These are phyloP conservation scores for Fusarium verrucosum DNA, from an alignment of 2,329 filamentous ascomycete species.

Conservation along the genomic window DNA sequence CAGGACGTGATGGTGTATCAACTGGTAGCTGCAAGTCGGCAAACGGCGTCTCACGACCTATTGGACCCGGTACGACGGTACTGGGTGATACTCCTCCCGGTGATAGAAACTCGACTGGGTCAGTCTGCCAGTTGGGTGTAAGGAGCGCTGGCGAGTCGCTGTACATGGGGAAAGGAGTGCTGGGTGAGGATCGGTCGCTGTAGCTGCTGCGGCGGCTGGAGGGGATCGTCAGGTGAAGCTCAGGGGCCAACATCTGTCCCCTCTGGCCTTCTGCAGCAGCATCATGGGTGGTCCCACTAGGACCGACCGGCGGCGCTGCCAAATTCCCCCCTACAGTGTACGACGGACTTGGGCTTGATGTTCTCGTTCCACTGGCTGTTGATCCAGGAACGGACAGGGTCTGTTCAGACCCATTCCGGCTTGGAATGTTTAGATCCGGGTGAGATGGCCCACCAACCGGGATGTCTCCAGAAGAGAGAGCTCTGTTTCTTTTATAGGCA, in stretches of 20 bases:
- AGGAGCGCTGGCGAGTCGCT: conserved; percentile 65
- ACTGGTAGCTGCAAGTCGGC: conserved; percentile 53
- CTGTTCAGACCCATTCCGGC: conserved; percentile 32
- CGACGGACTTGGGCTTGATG: conserved; percentile 45
- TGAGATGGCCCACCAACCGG: conserved; percentile 27
- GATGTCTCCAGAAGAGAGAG: conserved; percentile 59
- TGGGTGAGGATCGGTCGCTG: conserved; percentile 58
- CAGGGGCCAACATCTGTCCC: conserved; percentile 22
- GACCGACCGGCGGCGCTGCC: conserved; percentile 52
- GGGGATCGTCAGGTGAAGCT: conserved; percentile 59
- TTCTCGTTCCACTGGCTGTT: conserved; percentile 34
- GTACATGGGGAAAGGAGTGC: conserved; percentile 74
- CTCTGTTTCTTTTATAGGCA: conserved; percentile 47
- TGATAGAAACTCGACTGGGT: conserved; percentile 65
- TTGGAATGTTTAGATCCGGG: conserved; percentile 35
- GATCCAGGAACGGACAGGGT: conserved; percentile 35
- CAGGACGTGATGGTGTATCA: conserved; percentile 54
- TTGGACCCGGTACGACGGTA: conserved; percentile 53
- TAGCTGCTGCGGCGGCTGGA: conserved; percentile 52
- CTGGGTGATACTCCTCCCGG: conserved; percentile 50
- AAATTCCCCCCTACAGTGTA: conserved; percentile 54
- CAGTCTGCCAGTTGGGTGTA: conserved; percentile 52
- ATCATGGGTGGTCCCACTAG: conserved; percentile 28
- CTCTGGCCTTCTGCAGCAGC: conserved; percentile 10
- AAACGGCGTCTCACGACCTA: conserved; percentile 59